Evolutionary conservation across 768 basidiomycete species (phyloP), one percentile per base, ranked within the genome.

Genomic region (Russula griseocarnosa): DNA sequence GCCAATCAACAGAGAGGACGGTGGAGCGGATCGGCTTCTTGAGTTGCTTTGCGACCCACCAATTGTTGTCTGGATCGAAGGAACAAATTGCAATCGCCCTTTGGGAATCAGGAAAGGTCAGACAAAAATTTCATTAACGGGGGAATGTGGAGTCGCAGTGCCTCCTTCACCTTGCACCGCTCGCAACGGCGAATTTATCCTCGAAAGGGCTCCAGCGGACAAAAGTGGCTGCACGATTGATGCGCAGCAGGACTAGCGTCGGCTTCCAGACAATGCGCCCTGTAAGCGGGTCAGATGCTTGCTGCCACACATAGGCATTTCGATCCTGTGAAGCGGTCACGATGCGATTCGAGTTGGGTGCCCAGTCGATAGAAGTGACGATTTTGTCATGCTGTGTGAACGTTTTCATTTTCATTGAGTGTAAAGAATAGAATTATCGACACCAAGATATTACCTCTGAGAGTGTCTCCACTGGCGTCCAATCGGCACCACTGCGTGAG

Each of bases 351-450:
- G 97, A 94, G 69, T 84, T 84, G 20, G 95, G 94, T 14, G 95
- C 97, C 97, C 97, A 99, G 74, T 98, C 95, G 74, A 99, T 97
- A 61, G 94, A 94, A 3, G 96, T 98, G 77, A 99, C 90, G 63
- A 87, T 78, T 77, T 98, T 98, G 79, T 99, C 97, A 77, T 99
- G 97, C 94, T 98, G 24, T 13, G 18, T 34, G 42, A 34, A 22
- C 40, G 60, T 44, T 30, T n/a, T n/a, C n/a, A n/a, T n/a, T n/a
- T n/a, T 10, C 46, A 50, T 22, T 53, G 44, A 61, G 9, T 28
- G 22, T 60, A 55, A 4, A 22, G 55, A 13, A 14, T 28, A 42
- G 34, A 42, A 30, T 9, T 5, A 47, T 36, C 10, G n/a, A n/a
- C 16, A 44, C 44, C 22, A 46, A 53, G 51, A 72, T 16, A 60